Evolutionary conservation across 352 stramenopile species (phyloP), one percentile per base, ranked within the genome.

Genomic region (Albugo candida): DNA sequence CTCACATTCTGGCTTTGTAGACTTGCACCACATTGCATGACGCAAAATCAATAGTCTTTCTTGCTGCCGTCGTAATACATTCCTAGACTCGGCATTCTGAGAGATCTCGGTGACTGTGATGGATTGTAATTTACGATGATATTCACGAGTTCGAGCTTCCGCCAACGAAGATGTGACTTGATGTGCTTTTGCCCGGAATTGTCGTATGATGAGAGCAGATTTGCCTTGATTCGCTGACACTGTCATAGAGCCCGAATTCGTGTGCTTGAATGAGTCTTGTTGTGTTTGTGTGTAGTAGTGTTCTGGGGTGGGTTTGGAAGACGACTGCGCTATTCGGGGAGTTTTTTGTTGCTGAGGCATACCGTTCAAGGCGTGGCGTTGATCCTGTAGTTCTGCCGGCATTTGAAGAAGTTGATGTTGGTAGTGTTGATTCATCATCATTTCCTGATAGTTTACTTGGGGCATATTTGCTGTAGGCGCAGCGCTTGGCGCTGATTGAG

Each of bases 11-110:
- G 81, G 80, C 54, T 97, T 85, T 34, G 89, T 70, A 24, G 96
- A 81, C 56, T 95, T 95, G 53, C 95, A 99, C 75, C 97, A 98
- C 56, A 95, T 96, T 5, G 95, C 94, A 61, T 99, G 95, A 2
- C 94, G 84, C 16, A 99, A 57, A 16, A 99, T 64, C 18, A 99
- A 54, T 21, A 99, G 65, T 21, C 94, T 83, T 59, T 99, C 94
- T 58, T 98, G 94, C 70, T 99, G 94, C 48, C 97, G 93, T 47
- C 96, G 87, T 16, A 99, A 73, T 13, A 98, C 92, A 53, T 96
- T 86, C 60, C 97, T 88, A 5, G 75, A 85, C 36, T 70, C 73
- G 8, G 63, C 58, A 21, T 63, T 83, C 53, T 80, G 77, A 31
- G 24, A 31, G 13, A 79, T 65, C 14, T 83, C 76, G 38, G 72